phyloP scores from a whole-genome alignment of 306 rosid species.

The Pterocarpus macrocarpus region DNA sequence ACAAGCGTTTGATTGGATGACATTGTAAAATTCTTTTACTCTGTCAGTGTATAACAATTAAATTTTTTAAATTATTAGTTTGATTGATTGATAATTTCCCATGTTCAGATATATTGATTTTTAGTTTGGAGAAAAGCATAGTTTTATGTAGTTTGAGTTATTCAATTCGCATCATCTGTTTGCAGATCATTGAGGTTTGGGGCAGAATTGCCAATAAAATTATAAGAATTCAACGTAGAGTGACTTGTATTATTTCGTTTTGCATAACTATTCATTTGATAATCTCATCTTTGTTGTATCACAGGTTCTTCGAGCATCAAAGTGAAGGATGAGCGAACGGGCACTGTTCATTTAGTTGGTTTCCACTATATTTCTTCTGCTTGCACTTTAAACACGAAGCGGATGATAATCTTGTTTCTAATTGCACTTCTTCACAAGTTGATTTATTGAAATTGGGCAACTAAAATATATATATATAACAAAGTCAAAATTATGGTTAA shows the following conservation, averaged over 20 bases:
- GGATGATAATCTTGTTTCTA: constrained; percentile 54
- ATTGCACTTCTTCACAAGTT: constrained; percentile 56
- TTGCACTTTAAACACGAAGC: constrained; percentile 28
- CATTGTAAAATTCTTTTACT: too few species aligned
- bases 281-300: constrained; percentile 47
- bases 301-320: constrained; percentile 93
- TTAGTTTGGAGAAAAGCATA: too few species aligned
- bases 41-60: too few species aligned
- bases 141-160: too few species aligned
- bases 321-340: constrained; percentile 46
- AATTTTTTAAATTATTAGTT: too few species aligned
- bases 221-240: constrained; percentile 25
- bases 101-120: too few species aligned
- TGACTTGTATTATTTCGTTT: not conserved
- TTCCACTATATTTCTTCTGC: too few species aligned
- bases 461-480: constrained; percentile 55
- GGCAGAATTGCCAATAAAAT: not conserved
- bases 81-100: too few species aligned
- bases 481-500: constrained; percentile 47
- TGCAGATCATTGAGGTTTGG: not conserved
- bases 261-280: constrained; percentile 3
- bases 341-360: too few species aligned
- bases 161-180: not conserved
- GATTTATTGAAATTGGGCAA: constrained; percentile 58
- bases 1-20: too few species aligned